phyloP scores from a whole-genome alignment of 225 moss, liverwort and hornwort genomes.

The Pseudisothecium myosuroides region DNA sequence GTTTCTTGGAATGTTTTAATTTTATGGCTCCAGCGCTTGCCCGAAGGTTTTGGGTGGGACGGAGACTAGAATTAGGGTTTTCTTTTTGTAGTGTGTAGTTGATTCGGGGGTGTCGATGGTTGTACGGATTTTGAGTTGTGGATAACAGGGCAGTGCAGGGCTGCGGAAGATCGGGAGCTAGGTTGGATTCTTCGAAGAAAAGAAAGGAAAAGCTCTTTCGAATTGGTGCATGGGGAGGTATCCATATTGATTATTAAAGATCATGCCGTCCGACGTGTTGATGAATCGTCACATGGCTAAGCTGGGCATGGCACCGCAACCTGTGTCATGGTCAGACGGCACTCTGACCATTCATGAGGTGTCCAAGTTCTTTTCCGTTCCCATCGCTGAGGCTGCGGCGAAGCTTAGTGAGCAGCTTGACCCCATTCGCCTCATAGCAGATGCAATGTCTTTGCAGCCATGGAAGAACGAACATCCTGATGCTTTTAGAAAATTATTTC shows the following conservation, averaged over 20 bases:
- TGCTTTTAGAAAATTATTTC: background rate
- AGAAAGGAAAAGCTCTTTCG: background rate
- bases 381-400: slow-evolving; percentile 50
- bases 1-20: background rate
- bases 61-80: background rate
- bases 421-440: background rate
- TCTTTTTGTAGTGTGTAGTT: background rate
- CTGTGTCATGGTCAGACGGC: slow-evolving; percentile 40
- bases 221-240: background rate
- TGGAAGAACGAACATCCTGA: background rate
- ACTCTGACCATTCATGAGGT: slow-evolving; percentile 36
- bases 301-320: slow-evolving; percentile 35
- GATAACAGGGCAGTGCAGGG: slow-evolving; percentile 22
- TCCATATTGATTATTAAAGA: background rate
- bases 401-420: slow-evolving; percentile 45
- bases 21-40: background rate
- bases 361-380: slow-evolving; percentile 38
- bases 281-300: slow-evolving; percentile 40
- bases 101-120: background rate
- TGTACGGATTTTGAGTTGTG: background rate
- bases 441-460: background rate
- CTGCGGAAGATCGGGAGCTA: background rate
- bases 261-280: slow-evolving; percentile 31
- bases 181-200: background rate
- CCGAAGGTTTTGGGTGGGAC: background rate